Evolutionary conservation across 2,329 filamentous ascomycete species (phyloP).

Genomic region (Beauveria sp.): DNA sequence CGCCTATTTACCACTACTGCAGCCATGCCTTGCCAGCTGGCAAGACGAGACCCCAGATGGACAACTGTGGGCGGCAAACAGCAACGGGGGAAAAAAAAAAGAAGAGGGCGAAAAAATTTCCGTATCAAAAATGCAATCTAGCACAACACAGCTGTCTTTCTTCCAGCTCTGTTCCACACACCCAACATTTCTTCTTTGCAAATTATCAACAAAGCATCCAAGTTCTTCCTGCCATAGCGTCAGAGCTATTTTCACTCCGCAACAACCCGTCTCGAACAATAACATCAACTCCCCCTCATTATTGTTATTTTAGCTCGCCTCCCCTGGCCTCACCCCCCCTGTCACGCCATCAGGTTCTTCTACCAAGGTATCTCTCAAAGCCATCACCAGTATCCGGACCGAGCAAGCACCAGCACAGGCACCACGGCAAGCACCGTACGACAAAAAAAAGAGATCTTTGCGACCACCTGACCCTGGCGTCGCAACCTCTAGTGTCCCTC

Average conservation of each 20-base stretch:
- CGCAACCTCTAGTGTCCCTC: neutral
- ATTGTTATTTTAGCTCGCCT: neutral
- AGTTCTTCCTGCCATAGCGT: neutral
- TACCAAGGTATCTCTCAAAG: neutral
- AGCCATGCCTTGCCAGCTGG: conserved; percentile 6
- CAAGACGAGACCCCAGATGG: neutral
- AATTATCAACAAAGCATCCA: conserved; percentile 4
- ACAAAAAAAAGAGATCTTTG: neutral
- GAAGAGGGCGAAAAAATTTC: neutral
- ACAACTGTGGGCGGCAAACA: neutral
- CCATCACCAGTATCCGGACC: neutral
- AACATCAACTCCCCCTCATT: neutral
- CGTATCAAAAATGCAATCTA: neutral
- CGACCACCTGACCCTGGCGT: conserved; percentile 3
- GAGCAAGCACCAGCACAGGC: neutral
- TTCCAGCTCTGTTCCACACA: neutral
- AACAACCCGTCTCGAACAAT: neutral
- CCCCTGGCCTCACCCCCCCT: neutral
- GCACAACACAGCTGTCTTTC: neutral
- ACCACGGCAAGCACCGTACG: neutral
- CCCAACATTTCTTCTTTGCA: neutral
- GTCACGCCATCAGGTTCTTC: neutral
- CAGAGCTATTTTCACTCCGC: neutral
- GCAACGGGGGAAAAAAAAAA: neutral
- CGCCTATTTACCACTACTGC: neutral